These are phyloP conservation scores for Sphagnum fallax DNA, from an alignment of 228 moss, liverwort and hornwort genomes.

Conservation along the genomic window DNA sequence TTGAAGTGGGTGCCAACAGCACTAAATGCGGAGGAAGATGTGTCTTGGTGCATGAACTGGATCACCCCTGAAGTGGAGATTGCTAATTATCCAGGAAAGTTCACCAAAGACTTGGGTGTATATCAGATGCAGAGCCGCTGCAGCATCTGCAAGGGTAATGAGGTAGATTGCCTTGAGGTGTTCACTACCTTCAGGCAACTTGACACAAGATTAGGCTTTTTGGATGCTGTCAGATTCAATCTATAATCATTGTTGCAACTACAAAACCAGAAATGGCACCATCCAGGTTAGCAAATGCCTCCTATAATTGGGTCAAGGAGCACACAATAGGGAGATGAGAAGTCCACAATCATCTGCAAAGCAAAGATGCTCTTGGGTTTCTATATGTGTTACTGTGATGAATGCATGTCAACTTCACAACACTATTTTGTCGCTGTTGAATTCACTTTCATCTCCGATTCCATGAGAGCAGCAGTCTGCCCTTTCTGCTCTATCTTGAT, in stretches of 20 bases:
- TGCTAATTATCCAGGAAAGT: conserved; percentile 14
- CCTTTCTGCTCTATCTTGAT: conserved; percentile 48
- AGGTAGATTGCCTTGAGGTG: conserved; percentile 24
- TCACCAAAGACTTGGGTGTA: conserved; percentile 14
- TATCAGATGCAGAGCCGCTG: conserved; percentile 15
- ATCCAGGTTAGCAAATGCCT: no score
- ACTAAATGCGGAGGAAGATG: conserved; percentile 19
- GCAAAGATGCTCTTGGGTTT: no score
- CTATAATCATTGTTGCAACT: no score
- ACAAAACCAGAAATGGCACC: no score
- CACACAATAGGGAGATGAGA: no score
- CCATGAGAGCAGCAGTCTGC: conserved; percentile 55
- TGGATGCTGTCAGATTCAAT: conserved; percentile 12
- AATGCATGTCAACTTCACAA: no score
- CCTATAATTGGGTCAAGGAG: no score
- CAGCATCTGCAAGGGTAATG: conserved; percentile 19
- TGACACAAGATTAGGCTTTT: conserved; percentile 13
- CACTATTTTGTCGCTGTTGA: not conserved
- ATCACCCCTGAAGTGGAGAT: conserved; percentile 22
- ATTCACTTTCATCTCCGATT: conserved; percentile 48
- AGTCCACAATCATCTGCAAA: no score
- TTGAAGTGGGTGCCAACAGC: conserved; percentile 16
- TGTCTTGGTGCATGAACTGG: conserved; percentile 33
- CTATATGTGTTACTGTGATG: no score
- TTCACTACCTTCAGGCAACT: conserved; percentile 21